A percentile compares a stretch with the other conserved stretches of the same genome.
phyloP scores from a whole-genome alignment of 805 yeast species.

The Ogataea minuta region DNA sequence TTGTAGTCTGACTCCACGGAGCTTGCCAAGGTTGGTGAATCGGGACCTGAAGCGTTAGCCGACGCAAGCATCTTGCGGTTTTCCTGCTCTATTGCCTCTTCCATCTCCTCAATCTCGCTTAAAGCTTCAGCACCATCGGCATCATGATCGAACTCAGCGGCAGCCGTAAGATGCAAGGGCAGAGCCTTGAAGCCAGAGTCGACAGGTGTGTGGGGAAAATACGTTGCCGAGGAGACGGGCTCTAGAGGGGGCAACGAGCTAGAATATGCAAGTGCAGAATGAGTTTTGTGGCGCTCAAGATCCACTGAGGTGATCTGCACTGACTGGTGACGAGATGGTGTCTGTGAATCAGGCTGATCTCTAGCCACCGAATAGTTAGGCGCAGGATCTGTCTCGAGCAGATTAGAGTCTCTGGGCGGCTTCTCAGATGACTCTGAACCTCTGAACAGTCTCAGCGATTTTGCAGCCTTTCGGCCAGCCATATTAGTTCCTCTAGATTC shows the following conservation, averaged over 20 bases:
- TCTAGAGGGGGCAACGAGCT: slow-evolving; percentile 38
- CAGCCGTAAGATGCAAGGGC: slow-evolving; percentile 48
- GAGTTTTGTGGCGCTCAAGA: slow-evolving; percentile 13
- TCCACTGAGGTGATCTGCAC: slow-evolving; percentile 18
- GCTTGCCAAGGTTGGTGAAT: slow-evolving; percentile 1
- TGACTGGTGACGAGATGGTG: slow-evolving; percentile 13
- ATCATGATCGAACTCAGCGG: slow-evolving; percentile 44
- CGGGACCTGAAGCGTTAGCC: background rate
- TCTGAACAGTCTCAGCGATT: slow-evolving; percentile 53
- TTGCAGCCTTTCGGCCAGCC: slow-evolving; percentile 58
- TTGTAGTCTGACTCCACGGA: slow-evolving; percentile 3
- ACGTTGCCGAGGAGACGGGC: slow-evolving; percentile 69
- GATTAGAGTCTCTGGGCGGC: slow-evolving; percentile 5
- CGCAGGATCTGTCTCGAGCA: slow-evolving; percentile 2
- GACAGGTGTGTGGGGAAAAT: slow-evolving; percentile 61
- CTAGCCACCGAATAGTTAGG: background rate
- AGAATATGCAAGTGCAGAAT: slow-evolving; percentile 8
- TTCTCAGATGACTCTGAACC: slow-evolving; percentile 28
- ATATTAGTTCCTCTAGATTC: slow-evolving; percentile 21
- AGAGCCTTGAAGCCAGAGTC: slow-evolving; percentile 20
- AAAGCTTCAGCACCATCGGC: slow-evolving; percentile 23
- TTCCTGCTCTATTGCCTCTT: slow-evolving; percentile 24
- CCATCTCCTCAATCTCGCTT: slow-evolving; percentile 27
- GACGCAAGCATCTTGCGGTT: slow-evolving; percentile 3
- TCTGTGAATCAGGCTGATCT: background rate